These are phyloP conservation scores for Tricholoma sp. DNA, from an alignment of 768 basidiomycete genomes.

Conservation along the genomic window DNA sequence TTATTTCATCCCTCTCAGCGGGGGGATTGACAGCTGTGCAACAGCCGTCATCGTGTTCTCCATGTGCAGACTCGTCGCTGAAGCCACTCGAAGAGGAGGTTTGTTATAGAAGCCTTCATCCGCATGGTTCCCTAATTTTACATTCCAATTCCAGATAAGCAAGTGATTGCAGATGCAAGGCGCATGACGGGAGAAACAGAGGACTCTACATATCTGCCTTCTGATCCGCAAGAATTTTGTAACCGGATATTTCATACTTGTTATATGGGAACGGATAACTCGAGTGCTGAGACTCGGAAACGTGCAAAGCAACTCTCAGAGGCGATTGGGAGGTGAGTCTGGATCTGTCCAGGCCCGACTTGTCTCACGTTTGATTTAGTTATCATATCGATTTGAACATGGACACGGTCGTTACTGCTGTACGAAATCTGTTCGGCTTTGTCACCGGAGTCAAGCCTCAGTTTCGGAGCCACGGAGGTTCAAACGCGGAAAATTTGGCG, in stretches of 20 bases:
- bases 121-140: neutral
- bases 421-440: conserved; percentile 75
- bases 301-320: conserved; percentile 84
- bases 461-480: conserved; percentile 86
- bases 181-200: conserved; percentile 83
- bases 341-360: neutral
- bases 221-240: conserved; percentile 83
- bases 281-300: conserved; percentile 76
- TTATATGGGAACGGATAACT: conserved; percentile 99
- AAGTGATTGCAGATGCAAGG: conserved; percentile 88
- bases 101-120: neutral
- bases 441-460: conserved; percentile 61
- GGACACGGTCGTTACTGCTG: conserved; percentile 84
- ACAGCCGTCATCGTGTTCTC: conserved; percentile 94
- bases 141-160: conserved; percentile 45
- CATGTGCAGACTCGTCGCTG: conserved; percentile 89
- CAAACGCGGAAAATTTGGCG: conserved; percentile 86
- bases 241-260: conserved; percentile 92
- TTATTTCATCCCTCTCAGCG: conserved; percentile 92
- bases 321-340: conserved; percentile 79
- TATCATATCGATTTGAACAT: conserved; percentile 96
- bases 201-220: conserved; percentile 77
- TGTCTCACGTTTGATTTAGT: conserved; percentile 32
- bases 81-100: conserved; percentile 70
- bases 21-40: conserved; percentile 96